Conservation (phyloP, 305 asterid genomes). For the Fraxinus baroniana region DNA sequence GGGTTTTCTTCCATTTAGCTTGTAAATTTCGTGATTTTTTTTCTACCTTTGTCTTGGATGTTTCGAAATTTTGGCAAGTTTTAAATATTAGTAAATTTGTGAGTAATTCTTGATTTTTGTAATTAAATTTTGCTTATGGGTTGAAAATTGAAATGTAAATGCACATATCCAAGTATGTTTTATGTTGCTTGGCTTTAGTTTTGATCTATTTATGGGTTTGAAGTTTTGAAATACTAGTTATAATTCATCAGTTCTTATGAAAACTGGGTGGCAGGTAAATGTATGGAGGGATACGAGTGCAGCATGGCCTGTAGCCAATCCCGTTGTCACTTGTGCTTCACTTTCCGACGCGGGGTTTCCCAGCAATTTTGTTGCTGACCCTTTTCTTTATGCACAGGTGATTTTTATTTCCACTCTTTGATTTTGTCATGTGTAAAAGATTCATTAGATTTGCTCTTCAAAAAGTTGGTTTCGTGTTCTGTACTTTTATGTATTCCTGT, state of each 20-base stretch:
- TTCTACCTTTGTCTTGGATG: background rate
- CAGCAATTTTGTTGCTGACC: constrained; percentile 94
- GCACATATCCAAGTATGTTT: background rate
- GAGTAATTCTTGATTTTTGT: background rate
- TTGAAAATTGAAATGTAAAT: background rate
- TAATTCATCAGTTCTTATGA: constrained; percentile 9
- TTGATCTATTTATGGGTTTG: background rate
- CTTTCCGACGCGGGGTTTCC: constrained; percentile 72
- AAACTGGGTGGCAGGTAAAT: constrained; percentile 58
- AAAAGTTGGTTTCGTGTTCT: constrained; percentile 5
- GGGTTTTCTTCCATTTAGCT: background rate
- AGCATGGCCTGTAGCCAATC: constrained; percentile 98
- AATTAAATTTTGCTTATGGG: background rate
- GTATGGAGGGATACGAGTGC: constrained; percentile 61
- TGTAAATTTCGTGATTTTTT: background rate
- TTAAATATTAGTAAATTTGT: background rate
- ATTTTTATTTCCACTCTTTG: background rate
- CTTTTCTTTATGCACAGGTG: constrained; percentile 84
- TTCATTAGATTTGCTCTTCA: constrained; percentile 7
- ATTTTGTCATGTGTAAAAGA: background rate
- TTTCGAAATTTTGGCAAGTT: background rate
- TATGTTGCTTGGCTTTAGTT: background rate
- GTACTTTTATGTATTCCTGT: constrained; percentile 1
- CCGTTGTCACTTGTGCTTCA: constrained; percentile 84
- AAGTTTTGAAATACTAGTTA: background rate